phyloP scores from a whole-genome alignment of 306 rosid genomes.

The Malus asiatica region DNA sequence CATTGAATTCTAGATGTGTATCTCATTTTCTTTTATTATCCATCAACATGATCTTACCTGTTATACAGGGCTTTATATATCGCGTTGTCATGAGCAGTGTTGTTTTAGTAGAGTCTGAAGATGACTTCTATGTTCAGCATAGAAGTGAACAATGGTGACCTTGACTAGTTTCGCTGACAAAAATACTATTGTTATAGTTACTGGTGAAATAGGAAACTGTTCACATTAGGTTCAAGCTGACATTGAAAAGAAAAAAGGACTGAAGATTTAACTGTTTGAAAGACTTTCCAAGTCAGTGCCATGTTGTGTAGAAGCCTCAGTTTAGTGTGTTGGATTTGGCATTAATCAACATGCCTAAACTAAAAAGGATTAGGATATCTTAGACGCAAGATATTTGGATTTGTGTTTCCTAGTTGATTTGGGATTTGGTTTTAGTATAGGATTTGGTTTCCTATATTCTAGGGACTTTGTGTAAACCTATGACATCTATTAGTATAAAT shows the following conservation, averaged over 20 bases:
- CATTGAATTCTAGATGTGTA: too few relatives aligned
- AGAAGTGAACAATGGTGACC: slow-evolving; percentile 26
- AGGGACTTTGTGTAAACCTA: too few relatives aligned
- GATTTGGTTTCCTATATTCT: too few relatives aligned
- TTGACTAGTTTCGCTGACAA: slow-evolving; percentile 20
- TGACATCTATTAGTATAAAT: too few relatives aligned
- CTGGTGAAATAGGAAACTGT: slow-evolving; percentile 3
- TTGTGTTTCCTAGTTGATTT: too few relatives aligned
- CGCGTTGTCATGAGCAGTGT: background rate
- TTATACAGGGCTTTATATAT: slow-evolving; percentile 12
- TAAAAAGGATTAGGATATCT: too few relatives aligned
- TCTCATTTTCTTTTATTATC: background rate
- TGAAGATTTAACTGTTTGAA: background rate
- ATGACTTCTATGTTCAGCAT: slow-evolving; percentile 22
- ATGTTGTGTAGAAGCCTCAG: background rate
- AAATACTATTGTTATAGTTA: slow-evolving; percentile 27
- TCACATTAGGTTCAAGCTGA: slow-evolving; percentile 14
- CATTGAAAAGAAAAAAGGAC: slow-evolving; percentile 17
- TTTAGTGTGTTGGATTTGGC: background rate
- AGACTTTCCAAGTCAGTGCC: background rate
- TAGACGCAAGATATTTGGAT: too few relatives aligned
- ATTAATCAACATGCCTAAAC: too few relatives aligned
- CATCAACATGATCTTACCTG: background rate
- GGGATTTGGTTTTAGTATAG: too few relatives aligned
- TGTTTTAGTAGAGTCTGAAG: slow-evolving; percentile 15